Evolutionary conservation across 169 alveolate species (phyloP).

Genomic region (Perkinsus chesapeaki): DNA sequence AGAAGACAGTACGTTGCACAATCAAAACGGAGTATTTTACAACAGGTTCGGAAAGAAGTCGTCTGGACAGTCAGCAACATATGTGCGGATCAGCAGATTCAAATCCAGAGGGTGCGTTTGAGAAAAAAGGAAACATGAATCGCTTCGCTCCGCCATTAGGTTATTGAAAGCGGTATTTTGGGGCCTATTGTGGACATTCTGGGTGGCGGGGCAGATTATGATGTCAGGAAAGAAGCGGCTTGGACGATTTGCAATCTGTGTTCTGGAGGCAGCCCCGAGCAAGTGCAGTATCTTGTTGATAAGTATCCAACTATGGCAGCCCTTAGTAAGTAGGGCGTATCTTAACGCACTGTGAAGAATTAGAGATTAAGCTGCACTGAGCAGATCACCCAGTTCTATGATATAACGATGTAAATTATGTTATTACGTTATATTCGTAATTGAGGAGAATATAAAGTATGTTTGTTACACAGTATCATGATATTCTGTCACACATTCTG

Average conservation of each 20-base stretch:
- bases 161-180: conserved; percentile 60
- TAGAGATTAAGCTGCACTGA: too few species aligned
- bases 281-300: conserved; percentile 56
- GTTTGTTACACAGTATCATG: too few species aligned
- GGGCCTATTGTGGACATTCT: conserved; percentile 59
- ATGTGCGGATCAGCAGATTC: conserved; percentile 25
- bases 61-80: not conserved
- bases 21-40: not conserved
- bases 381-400: too few species aligned
- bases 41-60: not conserved
- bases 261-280: conserved; percentile 74
- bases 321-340: not conserved
- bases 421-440: too few species aligned
- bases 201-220: conserved; percentile 58
- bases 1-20: not conserved
- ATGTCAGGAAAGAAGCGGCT: conserved; percentile 85
- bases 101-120: conserved; percentile 87
- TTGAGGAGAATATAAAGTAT: too few species aligned
- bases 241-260: conserved; percentile 91
- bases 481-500: too few species aligned
- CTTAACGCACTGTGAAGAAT: too few species aligned
- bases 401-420: too few species aligned
- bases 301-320: not conserved
- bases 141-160: conserved; percentile 32
- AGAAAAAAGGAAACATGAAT: conserved; percentile 61